Percentiles rank a stretch among this genome's conserved stretches.
These are phyloP conservation scores for Osmanthus fragrans DNA, from an alignment of 257 asterid genomes.

Conservation along the genomic window DNA sequence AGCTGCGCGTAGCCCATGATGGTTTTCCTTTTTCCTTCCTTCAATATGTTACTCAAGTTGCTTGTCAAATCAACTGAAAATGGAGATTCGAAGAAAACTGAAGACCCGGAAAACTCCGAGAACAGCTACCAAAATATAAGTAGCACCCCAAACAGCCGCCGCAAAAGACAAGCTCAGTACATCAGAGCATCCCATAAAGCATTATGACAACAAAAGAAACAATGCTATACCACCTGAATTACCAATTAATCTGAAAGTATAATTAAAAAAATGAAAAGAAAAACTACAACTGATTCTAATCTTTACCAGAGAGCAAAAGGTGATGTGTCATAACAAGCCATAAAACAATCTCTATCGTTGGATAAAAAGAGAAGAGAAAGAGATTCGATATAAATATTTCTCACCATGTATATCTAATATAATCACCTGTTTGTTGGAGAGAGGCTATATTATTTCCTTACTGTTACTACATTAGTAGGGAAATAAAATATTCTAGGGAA, in stretches of 20 bases:
- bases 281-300: neutral
- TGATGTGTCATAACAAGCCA: neutral
- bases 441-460: neutral
- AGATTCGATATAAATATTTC: neutral
- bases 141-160: slow-evolving; percentile 78
- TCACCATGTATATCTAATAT: neutral
- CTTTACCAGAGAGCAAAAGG: neutral
- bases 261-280: neutral
- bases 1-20: slow-evolving; percentile 92
- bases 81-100: slow-evolving; percentile 35
- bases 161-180: slow-evolving; percentile 54
- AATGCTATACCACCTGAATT: slow-evolving; percentile 46
- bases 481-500: neutral
- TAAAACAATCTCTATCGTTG: neutral
- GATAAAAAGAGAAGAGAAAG: neutral
- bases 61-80: slow-evolving; percentile 31
- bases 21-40: slow-evolving; percentile 31
- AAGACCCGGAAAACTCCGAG: slow-evolving; percentile 56
- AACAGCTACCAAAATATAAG: slow-evolving; percentile 73
- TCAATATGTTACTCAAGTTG: slow-evolving; percentile 15
- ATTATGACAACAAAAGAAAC: slow-evolving; percentile 34
- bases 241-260: slow-evolving; percentile 17
- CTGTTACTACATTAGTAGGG: neutral
- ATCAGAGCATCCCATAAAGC: slow-evolving; percentile 54
- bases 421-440: neutral